Evolutionary conservation across 208 protist species (phyloP).

Genomic region (Trypanosoma rangeli): DNA sequence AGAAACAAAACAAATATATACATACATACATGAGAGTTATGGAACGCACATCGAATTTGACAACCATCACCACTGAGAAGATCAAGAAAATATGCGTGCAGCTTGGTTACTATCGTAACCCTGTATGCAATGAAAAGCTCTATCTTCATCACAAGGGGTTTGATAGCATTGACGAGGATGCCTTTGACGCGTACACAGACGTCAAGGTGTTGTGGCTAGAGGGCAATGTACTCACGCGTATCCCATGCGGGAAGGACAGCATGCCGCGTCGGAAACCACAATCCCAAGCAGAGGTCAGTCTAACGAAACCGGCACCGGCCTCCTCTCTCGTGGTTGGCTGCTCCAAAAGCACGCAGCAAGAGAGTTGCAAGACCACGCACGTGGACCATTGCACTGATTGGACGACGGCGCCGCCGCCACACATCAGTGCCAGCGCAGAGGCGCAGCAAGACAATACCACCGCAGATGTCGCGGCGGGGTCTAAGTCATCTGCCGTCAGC

Average conservation of each 20-base stretch:
- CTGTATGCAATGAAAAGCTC: constrained; percentile 93
- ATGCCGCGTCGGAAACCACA: constrained; percentile 29
- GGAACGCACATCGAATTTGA: background rate
- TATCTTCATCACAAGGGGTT: constrained; percentile 94
- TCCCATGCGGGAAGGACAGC: constrained; percentile 60
- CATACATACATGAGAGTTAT: background rate
- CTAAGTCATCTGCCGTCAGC: background rate
- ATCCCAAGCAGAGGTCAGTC: constrained; percentile 14
- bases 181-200: constrained; percentile 84
- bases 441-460: background rate
- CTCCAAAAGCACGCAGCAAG: constrained; percentile 20
- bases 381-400: constrained; percentile 34
- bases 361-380: constrained; percentile 21
- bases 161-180: constrained; percentile 70
- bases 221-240: constrained; percentile 75
- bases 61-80: constrained; percentile 64
- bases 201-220: constrained; percentile 94
- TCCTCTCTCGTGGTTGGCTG: background rate
- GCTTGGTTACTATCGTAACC: constrained; percentile 88
- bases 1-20: background rate
- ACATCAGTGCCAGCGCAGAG: background rate
- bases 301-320: background rate
- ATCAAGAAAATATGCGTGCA: constrained; percentile 89
- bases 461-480: constrained; percentile 11
- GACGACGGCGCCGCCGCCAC: background rate